Base-by-base conservation (phyloP, 2,329 filamentous ascomycete genomes). In the Rhynchosporium graminicola region DNA sequence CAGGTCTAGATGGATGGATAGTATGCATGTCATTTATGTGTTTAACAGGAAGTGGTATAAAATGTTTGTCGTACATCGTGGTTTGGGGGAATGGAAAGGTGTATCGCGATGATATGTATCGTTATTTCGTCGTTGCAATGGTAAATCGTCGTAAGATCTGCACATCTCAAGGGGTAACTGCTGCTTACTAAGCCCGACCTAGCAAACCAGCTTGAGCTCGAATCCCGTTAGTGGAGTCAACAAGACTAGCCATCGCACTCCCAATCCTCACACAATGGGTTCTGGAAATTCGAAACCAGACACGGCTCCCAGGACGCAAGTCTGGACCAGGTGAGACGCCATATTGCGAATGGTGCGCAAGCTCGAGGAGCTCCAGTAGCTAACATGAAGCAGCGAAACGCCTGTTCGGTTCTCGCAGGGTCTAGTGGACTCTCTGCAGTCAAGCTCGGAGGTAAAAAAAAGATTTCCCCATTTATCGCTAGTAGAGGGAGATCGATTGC, bases 341-440 rank as follows among this genome's bases (percentile, higher is more conserved):
- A 36, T 10, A 31, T 10, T 4, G 33, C 33, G 33, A 10, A 10
- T 36, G 40, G 28, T 45, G 43, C 43, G 43, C 15, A 45, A 20
- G 43, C 43, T 45, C 4, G 40, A 12, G 40, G 13, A 43, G 40
- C 10, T 12, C 4, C 13, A 20, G 43, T 45, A 45, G 52, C 60
- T 62, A 52, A 38, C 38, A 52, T 65, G 33, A 69, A 40, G 45
- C 72, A 87, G 83, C 72, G 80, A 85, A 69, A 80, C 84, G 47
- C 86, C 87, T 65, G 82, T 89, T 66, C 81, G 83, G 69, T 88
- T 96, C 77, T 96, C 92, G 69, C 87, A 91, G 74, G 87, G 90
- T 74, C 82, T 97, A 73, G 83, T 96, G 72, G 88, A 96, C 73
- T 87, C 88, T 65, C 82, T 98, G 65, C 91, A 97, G 77, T 85